Percentiles rank a stretch among this genome's conserved stretches.
phyloP scores from a whole-genome alignment of 257 asterid genomes.

The Handroanthus guayacan region DNA sequence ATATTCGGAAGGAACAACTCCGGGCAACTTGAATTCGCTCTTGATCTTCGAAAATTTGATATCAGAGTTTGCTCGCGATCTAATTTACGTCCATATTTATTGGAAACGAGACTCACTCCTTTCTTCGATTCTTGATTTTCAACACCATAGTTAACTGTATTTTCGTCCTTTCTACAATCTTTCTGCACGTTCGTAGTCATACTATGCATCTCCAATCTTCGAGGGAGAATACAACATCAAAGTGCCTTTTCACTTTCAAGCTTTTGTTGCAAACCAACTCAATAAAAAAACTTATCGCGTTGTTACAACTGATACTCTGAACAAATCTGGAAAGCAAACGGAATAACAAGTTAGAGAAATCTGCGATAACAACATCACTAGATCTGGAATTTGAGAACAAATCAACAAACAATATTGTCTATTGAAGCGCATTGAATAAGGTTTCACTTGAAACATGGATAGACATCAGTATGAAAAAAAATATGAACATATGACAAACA shows the following conservation, averaged over 20 bases:
- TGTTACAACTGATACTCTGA: slow-evolving; percentile 7
- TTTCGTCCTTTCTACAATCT: slow-evolving; percentile 40
- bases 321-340: slow-evolving; percentile 26
- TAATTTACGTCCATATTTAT: slow-evolving; percentile 23
- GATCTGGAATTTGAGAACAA: no score
- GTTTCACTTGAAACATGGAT: not conserved
- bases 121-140: slow-evolving; percentile 38
- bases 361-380: not conserved
- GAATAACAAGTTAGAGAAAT: not conserved
- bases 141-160: slow-evolving; percentile 25
- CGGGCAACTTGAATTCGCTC: slow-evolving; percentile 41
- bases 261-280: not conserved
- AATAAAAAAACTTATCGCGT: not conserved
- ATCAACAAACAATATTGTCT: no score
- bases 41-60: slow-evolving; percentile 31
- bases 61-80: slow-evolving; percentile 40
- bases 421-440: not conserved
- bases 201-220: slow-evolving; percentile 43
- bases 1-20: slow-evolving; percentile 54
- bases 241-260: not conserved
- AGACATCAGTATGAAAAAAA: no score
- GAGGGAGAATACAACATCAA: slow-evolving; percentile 33
- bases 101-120: slow-evolving; percentile 40
- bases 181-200: slow-evolving; percentile 36
- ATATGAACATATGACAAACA: no score